These are phyloP conservation scores for Chlorella ohadii DNA, from an alignment of 139 green algal species.

Conservation along the genomic window DNA sequence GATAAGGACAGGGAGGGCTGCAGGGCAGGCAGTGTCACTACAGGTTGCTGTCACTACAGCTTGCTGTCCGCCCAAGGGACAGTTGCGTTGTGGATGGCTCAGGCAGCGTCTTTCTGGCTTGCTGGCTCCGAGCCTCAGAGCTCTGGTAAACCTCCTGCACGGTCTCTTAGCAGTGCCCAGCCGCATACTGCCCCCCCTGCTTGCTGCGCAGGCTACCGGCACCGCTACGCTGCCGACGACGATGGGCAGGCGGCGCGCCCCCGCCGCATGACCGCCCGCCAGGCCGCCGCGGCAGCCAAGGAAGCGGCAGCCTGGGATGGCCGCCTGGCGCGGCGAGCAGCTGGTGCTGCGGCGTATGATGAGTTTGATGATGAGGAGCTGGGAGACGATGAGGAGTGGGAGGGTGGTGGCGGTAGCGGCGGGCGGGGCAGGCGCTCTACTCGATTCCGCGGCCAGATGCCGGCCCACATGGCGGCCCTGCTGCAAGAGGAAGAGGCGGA, in stretches of 20 bases:
- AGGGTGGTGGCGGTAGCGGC: neutral
- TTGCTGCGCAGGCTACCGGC: neutral
- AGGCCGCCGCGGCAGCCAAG: neutral
- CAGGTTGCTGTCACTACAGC: too few species aligned
- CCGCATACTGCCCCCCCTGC: neutral
- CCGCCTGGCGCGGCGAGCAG: neutral
- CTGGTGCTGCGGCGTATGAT: neutral
- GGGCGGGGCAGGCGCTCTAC: conserved; percentile 12
- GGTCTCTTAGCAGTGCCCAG: too few species aligned
- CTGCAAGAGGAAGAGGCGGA: conserved; percentile 26
- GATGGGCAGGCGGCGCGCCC: neutral
- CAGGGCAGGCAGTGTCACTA: neutral
- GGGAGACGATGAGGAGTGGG: neutral
- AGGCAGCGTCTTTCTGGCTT: neutral
- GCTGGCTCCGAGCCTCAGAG: too few species aligned
- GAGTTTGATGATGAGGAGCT: neutral
- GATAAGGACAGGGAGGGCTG: neutral
- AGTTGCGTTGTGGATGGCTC: too few species aligned
- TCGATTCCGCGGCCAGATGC: conserved; percentile 15
- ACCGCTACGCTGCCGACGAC: neutral
- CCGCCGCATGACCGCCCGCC: conserved; percentile 9
- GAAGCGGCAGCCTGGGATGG: conserved; percentile 16
- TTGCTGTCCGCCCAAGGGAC: too few species aligned
- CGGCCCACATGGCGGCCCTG: conserved; percentile 25
- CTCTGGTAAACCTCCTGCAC: too few species aligned